These are phyloP conservation scores for Dryas integrifolia DNA, from an alignment of 331 rosid species.

Conservation along the genomic window DNA sequence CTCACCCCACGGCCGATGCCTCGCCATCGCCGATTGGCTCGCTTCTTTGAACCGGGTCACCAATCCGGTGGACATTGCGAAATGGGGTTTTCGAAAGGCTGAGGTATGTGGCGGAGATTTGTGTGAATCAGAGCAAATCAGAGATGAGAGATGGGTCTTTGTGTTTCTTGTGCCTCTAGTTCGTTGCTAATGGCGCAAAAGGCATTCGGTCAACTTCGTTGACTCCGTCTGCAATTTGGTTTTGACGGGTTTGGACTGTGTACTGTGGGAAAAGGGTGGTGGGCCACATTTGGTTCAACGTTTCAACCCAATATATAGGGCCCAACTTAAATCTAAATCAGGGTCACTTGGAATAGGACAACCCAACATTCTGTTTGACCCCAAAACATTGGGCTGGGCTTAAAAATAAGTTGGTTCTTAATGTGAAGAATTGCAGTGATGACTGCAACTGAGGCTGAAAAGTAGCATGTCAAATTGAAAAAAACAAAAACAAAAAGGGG, in stretches of 20 bases:
- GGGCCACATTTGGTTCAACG: not conserved
- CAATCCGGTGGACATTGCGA: slow-evolving; percentile 26
- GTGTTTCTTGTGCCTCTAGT: not conserved
- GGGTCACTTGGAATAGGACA: too few species aligned
- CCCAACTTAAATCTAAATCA: not conserved
- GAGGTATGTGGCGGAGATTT: not conserved
- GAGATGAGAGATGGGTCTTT: not conserved
- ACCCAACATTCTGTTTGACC: too few species aligned
- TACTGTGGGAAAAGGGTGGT: not conserved
- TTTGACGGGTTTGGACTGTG: slow-evolving; percentile 1
- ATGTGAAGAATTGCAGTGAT: too few species aligned
- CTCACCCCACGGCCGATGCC: slow-evolving; percentile 59
- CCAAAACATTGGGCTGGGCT: too few species aligned
- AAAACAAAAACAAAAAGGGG: too few species aligned
- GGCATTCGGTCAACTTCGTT: not conserved
- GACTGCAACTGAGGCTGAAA: too few species aligned
- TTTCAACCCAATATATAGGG: not conserved
- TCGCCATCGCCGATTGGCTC: slow-evolving; percentile 32
- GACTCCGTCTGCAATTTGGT: not conserved
- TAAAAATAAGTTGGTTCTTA: too few species aligned
- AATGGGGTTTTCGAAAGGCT: not conserved
- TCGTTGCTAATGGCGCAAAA: not conserved
- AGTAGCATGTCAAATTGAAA: too few species aligned
- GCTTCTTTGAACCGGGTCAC: slow-evolving; percentile 40
- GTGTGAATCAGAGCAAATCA: not conserved